phyloP scores from a whole-genome alignment of 805 yeast species.

The Yarrowia sp. region DNA sequence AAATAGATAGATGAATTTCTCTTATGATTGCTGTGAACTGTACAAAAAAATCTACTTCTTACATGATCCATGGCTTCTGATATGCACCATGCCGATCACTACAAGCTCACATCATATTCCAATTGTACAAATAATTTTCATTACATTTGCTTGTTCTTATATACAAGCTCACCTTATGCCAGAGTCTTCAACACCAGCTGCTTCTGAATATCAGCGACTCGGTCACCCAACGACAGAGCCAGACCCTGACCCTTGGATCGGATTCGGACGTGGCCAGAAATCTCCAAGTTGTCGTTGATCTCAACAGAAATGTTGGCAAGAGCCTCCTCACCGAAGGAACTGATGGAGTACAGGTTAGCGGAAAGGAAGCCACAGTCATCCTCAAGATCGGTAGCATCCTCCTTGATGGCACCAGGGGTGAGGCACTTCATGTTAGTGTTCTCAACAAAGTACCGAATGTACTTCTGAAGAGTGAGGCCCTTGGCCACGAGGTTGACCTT shows the following conservation, averaged over 20 bases:
- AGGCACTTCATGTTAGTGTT: conserved; percentile 93
- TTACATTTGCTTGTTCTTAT: conserved; percentile 7
- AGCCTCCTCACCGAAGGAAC: conserved; percentile 97
- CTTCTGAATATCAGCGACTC: conserved; percentile 75
- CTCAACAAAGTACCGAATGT: conserved; percentile 67
- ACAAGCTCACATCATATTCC: not conserved
- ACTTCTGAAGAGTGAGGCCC: conserved; percentile 61
- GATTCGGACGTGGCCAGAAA: conserved; percentile 91
- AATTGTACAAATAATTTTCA: conserved; percentile 8
- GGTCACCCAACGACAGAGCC: conserved; percentile 91
- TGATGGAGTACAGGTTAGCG: conserved; percentile 88
- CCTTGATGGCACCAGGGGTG: conserved; percentile 91
- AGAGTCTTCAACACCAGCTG: conserved; percentile 22
- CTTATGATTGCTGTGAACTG: not conserved
- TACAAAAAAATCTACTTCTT: not conserved
- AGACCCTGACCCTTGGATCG: conserved; percentile 97
- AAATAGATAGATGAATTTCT: conserved; percentile 10
- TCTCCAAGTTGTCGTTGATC: conserved; percentile 66
- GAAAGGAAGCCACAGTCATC: conserved; percentile 80
- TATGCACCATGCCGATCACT: not conserved
- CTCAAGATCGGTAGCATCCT: conserved; percentile 37
- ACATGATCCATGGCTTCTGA: not conserved
- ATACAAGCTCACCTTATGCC: conserved; percentile 21
- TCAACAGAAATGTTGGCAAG: conserved; percentile 94
- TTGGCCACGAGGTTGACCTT: conserved; percentile 68